Evolutionary conservation across 208 protist species (phyloP).

Genomic region (Blechomonas ayalai): DNA sequence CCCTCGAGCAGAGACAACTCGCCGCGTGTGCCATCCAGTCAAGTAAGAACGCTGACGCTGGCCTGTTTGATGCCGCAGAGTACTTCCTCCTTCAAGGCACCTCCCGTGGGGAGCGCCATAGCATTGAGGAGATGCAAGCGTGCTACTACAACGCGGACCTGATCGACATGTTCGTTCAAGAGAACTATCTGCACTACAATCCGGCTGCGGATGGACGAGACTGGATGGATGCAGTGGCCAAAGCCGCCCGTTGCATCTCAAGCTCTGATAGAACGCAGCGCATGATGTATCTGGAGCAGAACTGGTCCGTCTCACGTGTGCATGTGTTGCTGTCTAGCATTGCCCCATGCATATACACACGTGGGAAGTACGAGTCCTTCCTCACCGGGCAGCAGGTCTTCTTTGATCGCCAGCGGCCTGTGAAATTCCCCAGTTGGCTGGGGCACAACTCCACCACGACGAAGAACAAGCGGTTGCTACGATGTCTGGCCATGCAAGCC

Average conservation of each 20-base stretch:
- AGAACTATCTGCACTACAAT: conserved; percentile 93
- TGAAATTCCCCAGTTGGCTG: conserved; percentile 87
- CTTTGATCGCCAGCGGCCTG: conserved; percentile 75
- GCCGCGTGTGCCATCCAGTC: conserved; percentile 62
- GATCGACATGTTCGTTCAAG: conserved; percentile 93
- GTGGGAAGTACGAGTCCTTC: conserved; percentile 86
- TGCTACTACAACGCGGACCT: conserved; percentile 92
- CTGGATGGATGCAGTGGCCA: conserved; percentile 40
- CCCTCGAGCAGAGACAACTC: conserved; percentile 54
- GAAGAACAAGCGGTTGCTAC: conserved; percentile 81
- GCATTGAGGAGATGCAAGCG: conserved; percentile 66
- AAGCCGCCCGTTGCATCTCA: conserved; percentile 64
- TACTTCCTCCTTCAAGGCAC: conserved; percentile 78
- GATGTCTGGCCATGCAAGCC: conserved; percentile 61
- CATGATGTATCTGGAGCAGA: conserved; percentile 85
- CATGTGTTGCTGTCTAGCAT: conserved; percentile 73
- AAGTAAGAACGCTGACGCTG: conserved; percentile 87
- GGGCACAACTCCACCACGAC: conserved; percentile 82
- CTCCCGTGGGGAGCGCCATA: conserved; percentile 40
- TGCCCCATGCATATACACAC: conserved; percentile 64
- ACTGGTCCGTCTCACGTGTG: conserved; percentile 78
- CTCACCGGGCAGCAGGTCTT: conserved; percentile 54
- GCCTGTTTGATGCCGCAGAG: conserved; percentile 89
- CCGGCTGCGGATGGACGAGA: conserved; percentile 21
- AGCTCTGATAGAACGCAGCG: conserved; percentile 58